These are phyloP conservation scores for Mycena crocata DNA, from an alignment of 768 basidiomycete species.

Conservation along the genomic window DNA sequence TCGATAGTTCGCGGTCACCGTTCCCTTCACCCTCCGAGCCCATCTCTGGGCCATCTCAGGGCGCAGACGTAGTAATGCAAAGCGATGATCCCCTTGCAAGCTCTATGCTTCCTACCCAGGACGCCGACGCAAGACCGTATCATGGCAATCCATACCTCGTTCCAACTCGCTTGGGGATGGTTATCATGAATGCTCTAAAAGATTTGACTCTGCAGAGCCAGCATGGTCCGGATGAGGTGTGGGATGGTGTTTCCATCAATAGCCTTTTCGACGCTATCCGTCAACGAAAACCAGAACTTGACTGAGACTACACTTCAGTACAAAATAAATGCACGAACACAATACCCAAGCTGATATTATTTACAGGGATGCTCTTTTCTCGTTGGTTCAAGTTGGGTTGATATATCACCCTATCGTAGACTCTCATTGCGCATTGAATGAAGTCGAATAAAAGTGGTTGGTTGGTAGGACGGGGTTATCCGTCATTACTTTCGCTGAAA, in stretches of 20 bases:
- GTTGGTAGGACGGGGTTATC: background rate
- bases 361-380: background rate
- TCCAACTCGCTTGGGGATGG: background rate
- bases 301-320: background rate
- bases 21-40: background rate
- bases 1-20: background rate
- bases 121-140: background rate
- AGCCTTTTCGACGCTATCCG: background rate
- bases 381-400: background rate
- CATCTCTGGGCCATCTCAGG: background rate
- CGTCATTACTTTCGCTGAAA: background rate
- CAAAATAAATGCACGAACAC: too few species aligned
- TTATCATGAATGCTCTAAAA: background rate
- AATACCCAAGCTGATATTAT: too few species aligned
- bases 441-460: background rate
- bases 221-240: background rate
- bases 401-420: constrained; percentile 7
- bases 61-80: background rate
- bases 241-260: constrained; percentile 3
- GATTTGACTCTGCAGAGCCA: constrained; percentile 6
- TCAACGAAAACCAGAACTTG: background rate
- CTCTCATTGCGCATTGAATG: constrained; percentile 9
- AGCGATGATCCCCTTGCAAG: background rate
- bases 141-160: background rate
- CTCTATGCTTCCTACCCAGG: too few species aligned